A percentile compares a stretch with the other conserved stretches of the same genome.
Conservation (phyloP, 495 filamentous ascomycete species). For the Penicillium salamii region DNA sequence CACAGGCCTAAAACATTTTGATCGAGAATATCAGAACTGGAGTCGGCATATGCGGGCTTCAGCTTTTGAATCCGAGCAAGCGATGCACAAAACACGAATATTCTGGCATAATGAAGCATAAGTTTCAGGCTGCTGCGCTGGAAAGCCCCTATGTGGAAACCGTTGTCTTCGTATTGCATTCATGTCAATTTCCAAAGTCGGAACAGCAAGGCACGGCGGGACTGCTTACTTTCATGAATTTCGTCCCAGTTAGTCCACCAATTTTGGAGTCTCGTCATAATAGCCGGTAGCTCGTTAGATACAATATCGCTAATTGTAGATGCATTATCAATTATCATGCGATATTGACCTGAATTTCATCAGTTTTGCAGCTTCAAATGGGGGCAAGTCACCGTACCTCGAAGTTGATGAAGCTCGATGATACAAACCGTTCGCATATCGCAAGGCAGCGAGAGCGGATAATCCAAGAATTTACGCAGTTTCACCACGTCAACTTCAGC, state of each 20-base stretch:
- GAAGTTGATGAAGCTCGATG: slow-evolving; percentile 42
- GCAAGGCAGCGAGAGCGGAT: slow-evolving; percentile 40
- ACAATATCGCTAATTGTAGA: slow-evolving; percentile 30
- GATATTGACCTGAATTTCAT: slow-evolving; percentile 23
- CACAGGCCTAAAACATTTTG: slow-evolving; percentile 32
- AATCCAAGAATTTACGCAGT: slow-evolving; percentile 38
- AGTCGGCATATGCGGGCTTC: slow-evolving; percentile 23
- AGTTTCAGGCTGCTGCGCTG: slow-evolving; percentile 41
- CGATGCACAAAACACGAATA: slow-evolving; percentile 37
- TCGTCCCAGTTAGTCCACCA: slow-evolving; percentile 45
- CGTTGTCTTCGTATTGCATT: slow-evolving; percentile 27
- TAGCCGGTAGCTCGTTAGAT: slow-evolving; percentile 29
- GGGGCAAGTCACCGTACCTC: slow-evolving; percentile 20
- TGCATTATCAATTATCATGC: slow-evolving; percentile 33
- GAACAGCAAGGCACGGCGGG: not conserved
- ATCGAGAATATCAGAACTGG: slow-evolving; percentile 22
- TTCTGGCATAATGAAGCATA: slow-evolving; percentile 40
- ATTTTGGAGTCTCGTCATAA: slow-evolving; percentile 34
- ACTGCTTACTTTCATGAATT: slow-evolving; percentile 37
- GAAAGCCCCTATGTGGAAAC: slow-evolving; percentile 40
- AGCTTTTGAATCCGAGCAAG: slow-evolving; percentile 42
- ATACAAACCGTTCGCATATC: slow-evolving; percentile 44
- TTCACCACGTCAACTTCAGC: slow-evolving; percentile 40
- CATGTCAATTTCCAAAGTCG: not conserved
- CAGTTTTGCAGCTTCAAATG: not conserved